phyloP scores from a whole-genome alignment of 2,329 filamentous ascomycete genomes.

The Sporothrix luriei region DNA sequence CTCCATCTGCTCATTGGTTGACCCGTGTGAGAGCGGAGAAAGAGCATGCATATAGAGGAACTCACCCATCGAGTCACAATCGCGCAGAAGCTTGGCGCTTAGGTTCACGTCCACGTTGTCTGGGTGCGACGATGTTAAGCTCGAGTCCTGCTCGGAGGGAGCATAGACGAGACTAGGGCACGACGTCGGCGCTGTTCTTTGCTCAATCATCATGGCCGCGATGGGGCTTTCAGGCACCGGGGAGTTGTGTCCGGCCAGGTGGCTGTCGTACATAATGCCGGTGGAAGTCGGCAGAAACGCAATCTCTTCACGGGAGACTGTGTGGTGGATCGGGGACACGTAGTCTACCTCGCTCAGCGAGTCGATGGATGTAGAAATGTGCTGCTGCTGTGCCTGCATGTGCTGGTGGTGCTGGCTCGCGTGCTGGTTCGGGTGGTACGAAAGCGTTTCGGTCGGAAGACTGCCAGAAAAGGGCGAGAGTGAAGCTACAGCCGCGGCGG shows the following conservation, averaged over 20 bases:
- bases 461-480: conserved; percentile 33
- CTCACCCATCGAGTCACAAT: conserved; percentile 61
- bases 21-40: conserved; percentile 37
- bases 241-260: conserved; percentile 56
- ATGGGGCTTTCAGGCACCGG: conserved; percentile 60
- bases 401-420: conserved; percentile 41
- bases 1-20: conserved; percentile 14
- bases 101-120: conserved; percentile 61
- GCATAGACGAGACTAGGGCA: conserved; percentile 64
- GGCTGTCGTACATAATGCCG: conserved; percentile 56
- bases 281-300: conserved; percentile 59
- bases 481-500: neutral
- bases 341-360: conserved; percentile 66
- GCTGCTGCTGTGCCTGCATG: conserved; percentile 47
- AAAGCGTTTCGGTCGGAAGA: conserved; percentile 29
- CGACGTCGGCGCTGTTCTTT: conserved; percentile 58
- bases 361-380: conserved; percentile 59
- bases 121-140: conserved; percentile 58
- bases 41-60: conserved; percentile 40
- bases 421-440: conserved; percentile 25
- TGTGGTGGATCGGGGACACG: conserved; percentile 59
- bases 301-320: conserved; percentile 58
- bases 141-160: conserved; percentile 63
- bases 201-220: conserved; percentile 58
- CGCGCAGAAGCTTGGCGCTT: conserved; percentile 56